Conservation (phyloP, 805 yeast species). For the Suhomyces xylopsoci region DNA sequence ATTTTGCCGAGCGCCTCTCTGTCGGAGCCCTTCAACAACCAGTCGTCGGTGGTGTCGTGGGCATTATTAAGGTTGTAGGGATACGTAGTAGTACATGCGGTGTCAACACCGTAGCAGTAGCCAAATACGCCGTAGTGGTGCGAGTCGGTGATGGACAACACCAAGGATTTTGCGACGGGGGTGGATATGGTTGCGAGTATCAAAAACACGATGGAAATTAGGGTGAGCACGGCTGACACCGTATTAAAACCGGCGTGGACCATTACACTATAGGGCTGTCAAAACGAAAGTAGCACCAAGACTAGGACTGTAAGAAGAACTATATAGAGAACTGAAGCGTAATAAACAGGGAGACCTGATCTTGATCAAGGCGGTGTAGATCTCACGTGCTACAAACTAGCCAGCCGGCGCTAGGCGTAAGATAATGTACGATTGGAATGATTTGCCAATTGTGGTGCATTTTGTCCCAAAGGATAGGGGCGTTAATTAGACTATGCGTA, state of each 20-base stretch:
- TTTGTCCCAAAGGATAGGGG: not conserved
- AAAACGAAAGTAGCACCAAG: too few species aligned
- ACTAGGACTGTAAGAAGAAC: too few species aligned
- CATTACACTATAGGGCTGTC: not conserved
- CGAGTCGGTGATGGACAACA: constrained; percentile 45
- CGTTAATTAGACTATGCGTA: not conserved
- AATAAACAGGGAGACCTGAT: not conserved
- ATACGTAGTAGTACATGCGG: constrained; percentile 46
- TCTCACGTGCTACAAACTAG: not conserved
- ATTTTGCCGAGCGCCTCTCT: constrained; percentile 54
- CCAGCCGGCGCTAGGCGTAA: not conserved
- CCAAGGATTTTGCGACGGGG: constrained; percentile 52
- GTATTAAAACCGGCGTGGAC: constrained; percentile 32
- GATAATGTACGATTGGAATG: not conserved
- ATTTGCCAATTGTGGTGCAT: not conserved
- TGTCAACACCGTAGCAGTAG: constrained; percentile 41
- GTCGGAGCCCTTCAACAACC: constrained; percentile 46
- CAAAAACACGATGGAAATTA: constrained; percentile 59
- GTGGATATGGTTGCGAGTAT: constrained; percentile 59
- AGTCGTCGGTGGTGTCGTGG: constrained; percentile 30
- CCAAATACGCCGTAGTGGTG: constrained; percentile 66
- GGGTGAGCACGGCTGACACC: constrained; percentile 39
- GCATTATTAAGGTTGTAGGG: constrained; percentile 40
- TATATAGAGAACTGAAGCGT: too few species aligned
- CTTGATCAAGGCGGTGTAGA: not conserved